Base-by-base conservation (phyloP, 192 early-diverging fungal genomes). In the Mortierella hygrophila region DNA sequence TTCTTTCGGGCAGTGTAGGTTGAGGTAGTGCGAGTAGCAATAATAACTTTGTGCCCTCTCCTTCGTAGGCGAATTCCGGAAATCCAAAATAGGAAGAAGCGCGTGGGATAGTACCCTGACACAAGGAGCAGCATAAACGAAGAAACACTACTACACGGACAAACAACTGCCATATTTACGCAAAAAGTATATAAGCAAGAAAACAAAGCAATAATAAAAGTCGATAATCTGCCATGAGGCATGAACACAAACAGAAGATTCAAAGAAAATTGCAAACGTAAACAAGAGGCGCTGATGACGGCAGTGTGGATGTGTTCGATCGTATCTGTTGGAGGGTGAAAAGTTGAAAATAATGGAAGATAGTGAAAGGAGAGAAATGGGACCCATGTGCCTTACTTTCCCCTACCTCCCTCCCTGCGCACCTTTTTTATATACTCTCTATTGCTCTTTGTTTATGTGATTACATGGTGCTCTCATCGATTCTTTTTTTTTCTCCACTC, bases 1-100 rank as follows among this genome's bases (percentile, higher is more conserved):
- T 44, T 11, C 38, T 40, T 40, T 40, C 44, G 44, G 10, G 44
- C 44, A 46, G 44, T 46, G 11, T 46, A 46, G 15, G 15, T 35
- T 7, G 13, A 37, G 5, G n/a, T 40, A 8, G 37, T 21, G 15
- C 7, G 29, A 32, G 11, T 9, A 47, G 60, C 13, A n/a, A 54
- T 41, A 21, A 52, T n/a, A 35, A 9, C 49, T 9, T 5, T 72
- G 5, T 15, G 26, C 42, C 9, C 6, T 29, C 26, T 23, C 3
- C 38, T 40, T 40, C 38, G 38, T 92, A 89, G 68, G 63, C 42
- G 70, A 92, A 91, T 90, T 90, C 38, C 90, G 88, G 91, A 90
- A 91, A 70, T 76, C 79, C 44, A 52, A 68, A 69, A 69, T 68
- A 68, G 76, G 76, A 60, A 77, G 26, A 60, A 49, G 76, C 76